Conservation (phyloP, 2,329 filamentous ascomycete genomes). For the Fusarium paranaense region DNA sequence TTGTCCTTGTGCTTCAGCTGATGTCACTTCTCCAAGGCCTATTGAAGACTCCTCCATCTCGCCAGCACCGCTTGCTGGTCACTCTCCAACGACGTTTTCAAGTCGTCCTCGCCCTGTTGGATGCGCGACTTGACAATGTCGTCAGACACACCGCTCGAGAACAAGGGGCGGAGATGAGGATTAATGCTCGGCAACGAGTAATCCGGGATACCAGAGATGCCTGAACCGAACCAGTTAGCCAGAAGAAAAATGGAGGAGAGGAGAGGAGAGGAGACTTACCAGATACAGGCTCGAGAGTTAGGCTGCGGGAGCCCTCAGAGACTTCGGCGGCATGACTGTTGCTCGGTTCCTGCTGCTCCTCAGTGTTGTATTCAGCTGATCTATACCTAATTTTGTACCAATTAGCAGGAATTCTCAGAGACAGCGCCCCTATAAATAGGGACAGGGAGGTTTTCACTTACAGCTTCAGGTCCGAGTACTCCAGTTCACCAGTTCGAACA, state of each 20-base stretch:
- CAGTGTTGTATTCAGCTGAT: slow-evolving; percentile 77
- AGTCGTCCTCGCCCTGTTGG: not conserved
- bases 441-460: slow-evolving; percentile 54
- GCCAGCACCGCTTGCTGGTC: not conserved
- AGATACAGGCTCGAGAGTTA: not conserved
- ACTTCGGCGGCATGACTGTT: not conserved
- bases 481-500: slow-evolving; percentile 71
- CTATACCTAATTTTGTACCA: slow-evolving; percentile 49
- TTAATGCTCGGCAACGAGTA: not conserved
- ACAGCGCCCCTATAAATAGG: too few species aligned
- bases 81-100: not conserved
- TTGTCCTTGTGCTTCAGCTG: not conserved
- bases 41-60: not conserved
- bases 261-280: not conserved
- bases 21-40: not conserved
- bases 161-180: not conserved
- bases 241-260: not conserved
- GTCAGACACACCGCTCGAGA: not conserved
- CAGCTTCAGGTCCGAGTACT: slow-evolving; percentile 79
- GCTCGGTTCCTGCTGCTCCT: slow-evolving; percentile 51
- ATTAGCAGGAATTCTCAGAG: too few species aligned
- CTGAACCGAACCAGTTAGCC: not conserved
- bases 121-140: not conserved
- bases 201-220: not conserved
- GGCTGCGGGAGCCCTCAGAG: too few species aligned